phyloP scores from a whole-genome alignment of 2,329 filamentous ascomycete species.

The Alternaria infectoria region DNA sequence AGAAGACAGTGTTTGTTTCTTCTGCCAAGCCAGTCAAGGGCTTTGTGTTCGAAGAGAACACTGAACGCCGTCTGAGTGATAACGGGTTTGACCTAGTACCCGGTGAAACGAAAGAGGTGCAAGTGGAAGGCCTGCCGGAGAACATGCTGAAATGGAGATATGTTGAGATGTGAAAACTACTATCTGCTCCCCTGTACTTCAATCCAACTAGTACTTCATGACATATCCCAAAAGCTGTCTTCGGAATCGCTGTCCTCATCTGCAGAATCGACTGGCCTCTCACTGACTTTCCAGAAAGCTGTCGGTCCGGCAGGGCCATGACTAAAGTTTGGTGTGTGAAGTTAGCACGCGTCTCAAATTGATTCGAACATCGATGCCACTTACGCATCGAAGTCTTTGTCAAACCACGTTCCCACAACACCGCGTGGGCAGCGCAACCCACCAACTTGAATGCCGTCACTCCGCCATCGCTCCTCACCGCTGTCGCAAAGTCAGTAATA shows the following conservation, averaged over 20 bases:
- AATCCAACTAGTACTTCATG: neutral
- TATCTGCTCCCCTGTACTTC: neutral
- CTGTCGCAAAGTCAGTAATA: conserved; percentile 45
- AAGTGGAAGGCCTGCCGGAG: conserved; percentile 11
- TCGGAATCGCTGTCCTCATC: conserved; percentile 15
- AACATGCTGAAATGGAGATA: conserved; percentile 27
- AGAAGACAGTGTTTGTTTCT: conserved; percentile 51
- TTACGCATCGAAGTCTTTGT: conserved; percentile 68
- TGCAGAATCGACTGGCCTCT: conserved; percentile 37
- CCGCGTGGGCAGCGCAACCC: conserved; percentile 69
- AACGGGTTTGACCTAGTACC: conserved; percentile 40
- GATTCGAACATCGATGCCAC: rapidly evolving
- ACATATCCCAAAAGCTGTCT: neutral
- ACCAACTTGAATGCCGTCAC: conserved; percentile 76
- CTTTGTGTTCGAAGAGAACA: conserved; percentile 54
- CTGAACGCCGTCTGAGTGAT: conserved; percentile 27
- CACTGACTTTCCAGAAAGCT: conserved; percentile 77
- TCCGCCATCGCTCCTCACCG: conserved; percentile 75
- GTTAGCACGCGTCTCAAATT: rapidly evolving
- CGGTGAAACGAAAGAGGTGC: conserved; percentile 21
- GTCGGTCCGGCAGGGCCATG: conserved; percentile 77
- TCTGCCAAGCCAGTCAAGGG: conserved; percentile 62
- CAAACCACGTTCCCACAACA: conserved; percentile 79
- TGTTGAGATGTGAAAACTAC: conserved; percentile 20
- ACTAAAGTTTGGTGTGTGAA: neutral